These are phyloP conservation scores for Trichoderma virens DNA, from an alignment of 495 filamentous ascomycete species.

Conservation along the genomic window DNA sequence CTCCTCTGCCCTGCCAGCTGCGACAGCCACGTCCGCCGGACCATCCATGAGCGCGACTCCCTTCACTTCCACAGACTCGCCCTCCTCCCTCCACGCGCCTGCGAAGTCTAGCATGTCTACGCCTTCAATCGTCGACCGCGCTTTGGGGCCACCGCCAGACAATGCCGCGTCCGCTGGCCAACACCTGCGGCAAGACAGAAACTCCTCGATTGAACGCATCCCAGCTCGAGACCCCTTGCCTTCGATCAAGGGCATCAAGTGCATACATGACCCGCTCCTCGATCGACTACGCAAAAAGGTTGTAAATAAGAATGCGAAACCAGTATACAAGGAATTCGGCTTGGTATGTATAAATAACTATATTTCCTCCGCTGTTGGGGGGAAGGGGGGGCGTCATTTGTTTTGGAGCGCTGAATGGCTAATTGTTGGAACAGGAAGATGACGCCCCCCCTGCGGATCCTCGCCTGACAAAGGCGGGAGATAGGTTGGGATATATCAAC, in stretches of 20 bases:
- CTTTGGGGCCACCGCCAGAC: background rate
- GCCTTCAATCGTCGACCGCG: slow-evolving; percentile 9
- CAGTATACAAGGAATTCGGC: slow-evolving; percentile 65
- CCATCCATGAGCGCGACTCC: slow-evolving; percentile 48
- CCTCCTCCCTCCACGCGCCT: slow-evolving; percentile 46
- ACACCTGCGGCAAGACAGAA: slow-evolving; percentile 22
- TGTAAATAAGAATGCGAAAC: slow-evolving; percentile 59
- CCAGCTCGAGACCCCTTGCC: slow-evolving; percentile 55
- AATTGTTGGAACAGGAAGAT: slow-evolving; percentile 52
- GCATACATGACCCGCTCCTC: slow-evolving; percentile 61
- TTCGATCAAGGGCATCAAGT: slow-evolving; percentile 57
- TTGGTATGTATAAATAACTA: slow-evolving; percentile 48
- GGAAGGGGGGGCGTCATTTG: slow-evolving; percentile 50
- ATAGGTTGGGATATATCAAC: slow-evolving; percentile 49
- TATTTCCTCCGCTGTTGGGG: slow-evolving; percentile 17
- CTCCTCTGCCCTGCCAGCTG: slow-evolving; percentile 9
- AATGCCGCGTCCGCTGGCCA: slow-evolving; percentile 17
- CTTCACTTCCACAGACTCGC: slow-evolving; percentile 68
- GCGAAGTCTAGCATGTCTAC: slow-evolving; percentile 29
- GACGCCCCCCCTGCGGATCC: slow-evolving; percentile 66
- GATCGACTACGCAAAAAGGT: slow-evolving; percentile 41
- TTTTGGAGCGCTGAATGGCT: slow-evolving; percentile 39
- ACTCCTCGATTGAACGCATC: slow-evolving; percentile 40
- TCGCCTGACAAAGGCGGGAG: slow-evolving; percentile 53
- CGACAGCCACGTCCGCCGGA: background rate